Percentiles rank a stretch among this genome's conserved stretches.
Evolutionary conservation across 257 asterid genomes (phyloP).

Genomic region (Nemophila menziesii): DNA sequence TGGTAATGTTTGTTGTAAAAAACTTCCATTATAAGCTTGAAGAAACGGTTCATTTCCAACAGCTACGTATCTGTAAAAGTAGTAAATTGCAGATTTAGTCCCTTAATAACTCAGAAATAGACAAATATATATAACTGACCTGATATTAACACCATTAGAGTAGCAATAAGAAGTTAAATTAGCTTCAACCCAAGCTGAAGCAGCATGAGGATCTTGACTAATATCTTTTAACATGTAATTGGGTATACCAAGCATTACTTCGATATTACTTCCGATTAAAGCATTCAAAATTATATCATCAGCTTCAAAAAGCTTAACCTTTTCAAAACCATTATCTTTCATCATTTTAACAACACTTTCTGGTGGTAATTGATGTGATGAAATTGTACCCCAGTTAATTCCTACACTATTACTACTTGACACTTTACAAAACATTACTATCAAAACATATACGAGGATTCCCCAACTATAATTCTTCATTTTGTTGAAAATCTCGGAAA

Average conservation of each 20-base stretch:
- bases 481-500: conserved; percentile 7
- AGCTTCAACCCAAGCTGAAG: conserved; percentile 74
- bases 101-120: neutral
- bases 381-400: conserved; percentile 93
- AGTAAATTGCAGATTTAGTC: neutral
- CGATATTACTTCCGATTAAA: conserved; percentile 42
- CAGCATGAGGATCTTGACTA: conserved; percentile 51
- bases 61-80: conserved; percentile 57
- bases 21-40: conserved; percentile 57
- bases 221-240: conserved; percentile 64
- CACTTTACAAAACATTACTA: conserved; percentile 6
- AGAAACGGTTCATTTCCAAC: conserved; percentile 95
- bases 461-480: neutral
- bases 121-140: too few species aligned
- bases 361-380: conserved; percentile 50
- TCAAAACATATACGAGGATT: conserved; percentile 2
- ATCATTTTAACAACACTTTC: conserved; percentile 56
- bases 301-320: conserved; percentile 84
- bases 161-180: conserved; percentile 52
- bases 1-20: conserved; percentile 47
- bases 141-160: conserved; percentile 67
- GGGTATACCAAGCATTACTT: conserved; percentile 85
- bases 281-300: conserved; percentile 54
- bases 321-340: conserved; percentile 56
- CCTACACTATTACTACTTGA: conserved; percentile 53